Conservation (phyloP, 495 filamentous ascomycete species). For the Geopyxis carbonaria region DNA sequence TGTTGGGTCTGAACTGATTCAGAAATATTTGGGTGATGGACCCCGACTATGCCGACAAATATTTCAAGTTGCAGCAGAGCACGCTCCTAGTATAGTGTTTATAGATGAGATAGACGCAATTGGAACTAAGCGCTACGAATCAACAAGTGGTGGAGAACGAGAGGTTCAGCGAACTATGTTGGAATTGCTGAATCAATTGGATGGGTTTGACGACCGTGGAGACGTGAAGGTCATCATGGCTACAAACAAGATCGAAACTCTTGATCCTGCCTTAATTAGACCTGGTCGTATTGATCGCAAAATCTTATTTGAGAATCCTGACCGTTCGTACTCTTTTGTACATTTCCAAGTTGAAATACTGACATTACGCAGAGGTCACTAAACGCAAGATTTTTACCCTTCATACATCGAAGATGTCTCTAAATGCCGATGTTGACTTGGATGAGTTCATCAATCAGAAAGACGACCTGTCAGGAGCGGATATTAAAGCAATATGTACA, state of each 20-base stretch:
- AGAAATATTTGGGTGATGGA: conserved; percentile 97
- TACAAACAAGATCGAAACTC: conserved; percentile 98
- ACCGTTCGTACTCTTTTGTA: too few relatives aligned
- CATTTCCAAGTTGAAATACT: conserved; percentile 24
- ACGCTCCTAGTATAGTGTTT: conserved; percentile 94
- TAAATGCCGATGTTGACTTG: conserved; percentile 85
- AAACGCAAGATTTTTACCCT: conserved; percentile 99
- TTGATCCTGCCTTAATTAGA: conserved; percentile 90
- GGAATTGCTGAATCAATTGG: conserved; percentile 93
- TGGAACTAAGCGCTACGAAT: conserved; percentile 97
- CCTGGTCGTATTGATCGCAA: conserved; percentile 98
- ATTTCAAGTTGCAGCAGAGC: conserved; percentile 93
- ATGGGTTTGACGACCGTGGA: conserved; percentile 96
- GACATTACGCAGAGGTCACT: conserved; percentile 52
- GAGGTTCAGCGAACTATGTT: conserved; percentile 98
- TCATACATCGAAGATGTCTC: conserved; percentile 98
- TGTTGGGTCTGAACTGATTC: conserved; percentile 92
- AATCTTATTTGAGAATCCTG: conserved; percentile 97
- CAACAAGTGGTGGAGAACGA: conserved; percentile 87
- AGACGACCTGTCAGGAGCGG: conserved; percentile 90
- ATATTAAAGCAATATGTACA: conserved; percentile 97
- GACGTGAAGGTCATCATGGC: conserved; percentile 99
- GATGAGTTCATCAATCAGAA: conserved; percentile 98
- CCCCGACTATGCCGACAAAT: conserved; percentile 89
- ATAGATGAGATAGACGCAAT: conserved; percentile 99